Conservation (phyloP, 2,329 filamentous ascomycete genomes). For the Fusarium haematococcum region DNA sequence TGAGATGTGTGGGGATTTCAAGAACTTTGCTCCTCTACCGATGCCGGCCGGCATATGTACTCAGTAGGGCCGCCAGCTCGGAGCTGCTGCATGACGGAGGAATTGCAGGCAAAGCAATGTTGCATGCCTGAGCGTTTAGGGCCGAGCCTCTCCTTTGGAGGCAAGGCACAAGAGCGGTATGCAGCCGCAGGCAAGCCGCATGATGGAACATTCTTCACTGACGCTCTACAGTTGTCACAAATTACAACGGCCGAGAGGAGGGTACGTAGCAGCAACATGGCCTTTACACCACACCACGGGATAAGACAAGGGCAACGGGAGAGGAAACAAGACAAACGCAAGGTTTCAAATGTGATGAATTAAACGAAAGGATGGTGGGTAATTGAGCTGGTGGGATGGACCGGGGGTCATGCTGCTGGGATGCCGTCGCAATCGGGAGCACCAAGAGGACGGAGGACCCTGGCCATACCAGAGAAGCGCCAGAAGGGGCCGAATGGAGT, state of each 20-base stretch:
- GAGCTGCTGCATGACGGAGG: slow-evolving; percentile 10
- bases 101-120: slow-evolving; percentile 28
- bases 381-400: slow-evolving; percentile 23
- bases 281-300: slow-evolving; percentile 3
- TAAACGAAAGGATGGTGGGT: slow-evolving; percentile 18
- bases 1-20: slow-evolving; percentile 10
- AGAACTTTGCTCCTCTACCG: slow-evolving; percentile 14
- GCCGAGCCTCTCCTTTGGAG: neutral
- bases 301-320: slow-evolving; percentile 17
- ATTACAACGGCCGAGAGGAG: slow-evolving; percentile 1
- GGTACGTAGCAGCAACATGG: neutral
- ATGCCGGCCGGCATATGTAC: slow-evolving; percentile 2
- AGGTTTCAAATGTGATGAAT: slow-evolving; percentile 29
- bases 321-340: slow-evolving; percentile 28
- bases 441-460: slow-evolving; percentile 40
- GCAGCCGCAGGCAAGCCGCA: neutral
- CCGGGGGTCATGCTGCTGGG: slow-evolving; percentile 22
- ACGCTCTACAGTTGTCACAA: neutral
- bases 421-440: slow-evolving; percentile 28
- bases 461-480: slow-evolving; percentile 30
- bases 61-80: neutral
- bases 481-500: slow-evolving; percentile 20
- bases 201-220: neutral
- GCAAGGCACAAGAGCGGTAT: slow-evolving; percentile 4
- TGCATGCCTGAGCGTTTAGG: slow-evolving; percentile 14